phyloP scores from a whole-genome alignment of 257 asterid genomes.

The Fraxinus anomala region DNA sequence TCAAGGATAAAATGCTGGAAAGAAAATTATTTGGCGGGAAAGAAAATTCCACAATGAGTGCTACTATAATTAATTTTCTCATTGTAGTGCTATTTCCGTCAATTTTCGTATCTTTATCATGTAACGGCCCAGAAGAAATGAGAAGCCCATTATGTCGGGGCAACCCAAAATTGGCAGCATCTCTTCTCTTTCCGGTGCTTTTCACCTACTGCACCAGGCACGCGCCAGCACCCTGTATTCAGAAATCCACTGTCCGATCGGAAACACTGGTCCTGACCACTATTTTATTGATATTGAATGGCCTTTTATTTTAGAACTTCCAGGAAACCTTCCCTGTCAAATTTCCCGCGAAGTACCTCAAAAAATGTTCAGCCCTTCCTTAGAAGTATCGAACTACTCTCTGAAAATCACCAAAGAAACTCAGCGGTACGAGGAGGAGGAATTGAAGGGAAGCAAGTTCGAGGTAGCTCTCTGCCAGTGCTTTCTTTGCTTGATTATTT shows the following conservation, averaged over 20 bases:
- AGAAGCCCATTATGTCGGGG: neutral
- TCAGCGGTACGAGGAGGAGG: conserved; percentile 44
- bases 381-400: conserved; percentile 33
- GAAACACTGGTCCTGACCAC: neutral
- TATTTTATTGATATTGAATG: conserved; percentile 43
- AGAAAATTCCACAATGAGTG: neutral
- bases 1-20: no score
- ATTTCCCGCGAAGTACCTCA: conserved; percentile 4
- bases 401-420: conserved; percentile 32
- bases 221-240: neutral
- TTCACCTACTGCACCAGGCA: neutral
- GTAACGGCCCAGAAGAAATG: neutral
- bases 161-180: neutral
- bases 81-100: neutral
- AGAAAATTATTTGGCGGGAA: neutral
- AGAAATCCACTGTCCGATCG: neutral
- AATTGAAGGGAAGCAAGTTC: conserved; percentile 52
- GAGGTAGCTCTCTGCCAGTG: conserved; percentile 85
- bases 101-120: neutral
- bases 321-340: conserved; percentile 25
- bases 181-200: neutral
- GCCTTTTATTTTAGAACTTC: conserved; percentile 33
- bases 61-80: no score
- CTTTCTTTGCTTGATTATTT: conserved; percentile 58
- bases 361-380: conserved; percentile 49